Percentiles rank a stretch among this genome's conserved stretches.
Conservation (phyloP, 805 yeast species). For the Metschnikowia matae region DNA sequence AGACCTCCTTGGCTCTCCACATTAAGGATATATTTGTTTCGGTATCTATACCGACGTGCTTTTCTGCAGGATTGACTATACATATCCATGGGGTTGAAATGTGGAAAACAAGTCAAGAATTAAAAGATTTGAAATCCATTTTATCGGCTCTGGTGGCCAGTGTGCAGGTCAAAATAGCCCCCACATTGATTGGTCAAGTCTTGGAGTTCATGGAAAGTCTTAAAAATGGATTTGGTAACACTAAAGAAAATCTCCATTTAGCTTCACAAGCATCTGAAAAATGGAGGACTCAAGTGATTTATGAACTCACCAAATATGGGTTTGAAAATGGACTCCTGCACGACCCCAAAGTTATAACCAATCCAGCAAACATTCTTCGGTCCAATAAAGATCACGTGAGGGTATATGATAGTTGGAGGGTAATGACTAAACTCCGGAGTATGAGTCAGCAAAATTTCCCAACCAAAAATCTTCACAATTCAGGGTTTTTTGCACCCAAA, state of each 20-base stretch:
- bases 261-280: constrained; percentile 12
- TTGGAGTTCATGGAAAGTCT: constrained; percentile 15
- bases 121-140: neutral
- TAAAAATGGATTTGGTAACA: constrained; percentile 13
- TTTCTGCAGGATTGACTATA: constrained; percentile 9
- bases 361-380: constrained; percentile 79
- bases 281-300: constrained; percentile 37
- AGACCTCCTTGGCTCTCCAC: constrained; percentile 28
- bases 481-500: constrained; percentile 37
- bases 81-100: constrained; percentile 31
- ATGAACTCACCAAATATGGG: constrained; percentile 39
- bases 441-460: constrained; percentile 56
- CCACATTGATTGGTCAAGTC: constrained; percentile 22
- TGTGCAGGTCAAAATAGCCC: constrained; percentile 12
- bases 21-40: constrained; percentile 24
- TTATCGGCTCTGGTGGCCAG: neutral
- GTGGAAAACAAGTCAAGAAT: constrained; percentile 25
- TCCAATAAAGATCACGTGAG: constrained; percentile 71
- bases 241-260: constrained; percentile 16
- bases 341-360: constrained; percentile 87
- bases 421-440: constrained; percentile 74
- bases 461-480: constrained; percentile 31
- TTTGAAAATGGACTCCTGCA: constrained; percentile 51
- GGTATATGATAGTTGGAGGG: constrained; percentile 82
- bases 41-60: constrained; percentile 21